Conservation (phyloP, 2,329 filamentous ascomycete genomes). For the Dactylellina leptospora region DNA sequence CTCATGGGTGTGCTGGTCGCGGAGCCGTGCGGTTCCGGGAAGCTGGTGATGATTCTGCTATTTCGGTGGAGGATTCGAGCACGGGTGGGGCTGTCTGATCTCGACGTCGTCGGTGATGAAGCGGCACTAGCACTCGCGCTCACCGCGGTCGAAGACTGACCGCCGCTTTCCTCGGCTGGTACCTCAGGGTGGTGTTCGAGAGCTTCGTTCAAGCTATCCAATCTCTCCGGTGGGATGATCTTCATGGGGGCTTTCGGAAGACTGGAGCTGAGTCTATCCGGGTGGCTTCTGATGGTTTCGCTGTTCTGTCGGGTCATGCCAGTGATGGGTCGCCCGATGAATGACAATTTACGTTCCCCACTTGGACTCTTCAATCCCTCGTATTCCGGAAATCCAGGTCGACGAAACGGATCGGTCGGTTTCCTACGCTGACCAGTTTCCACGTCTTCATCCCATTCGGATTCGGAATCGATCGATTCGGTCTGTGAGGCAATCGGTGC, state of each 20-base stretch:
- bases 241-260: slow-evolving; percentile 16
- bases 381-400: slow-evolving; percentile 36
- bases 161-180: slow-evolving; percentile 12
- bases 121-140: slow-evolving; percentile 37
- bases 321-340: slow-evolving; percentile 45
- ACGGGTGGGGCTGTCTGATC: slow-evolving; percentile 40
- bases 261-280: slow-evolving; percentile 26
- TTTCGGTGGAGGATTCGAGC: slow-evolving; percentile 27
- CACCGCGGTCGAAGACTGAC: slow-evolving; percentile 31
- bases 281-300: slow-evolving; percentile 40
- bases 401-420: slow-evolving; percentile 40
- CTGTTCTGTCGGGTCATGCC: slow-evolving; percentile 42
- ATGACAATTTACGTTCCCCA: slow-evolving; percentile 1
- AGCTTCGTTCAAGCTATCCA: slow-evolving; percentile 31
- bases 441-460: slow-evolving; percentile 60
- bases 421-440: slow-evolving; percentile 55
- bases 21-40: slow-evolving; percentile 29
- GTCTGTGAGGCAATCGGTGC: slow-evolving; percentile 64
- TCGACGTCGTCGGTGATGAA: slow-evolving; percentile 43
- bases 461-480: slow-evolving; percentile 62
- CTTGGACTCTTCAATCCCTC: slow-evolving; percentile 35
- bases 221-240: slow-evolving; percentile 20
- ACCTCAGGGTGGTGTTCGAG: slow-evolving; percentile 10
- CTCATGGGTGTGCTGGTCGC: slow-evolving; percentile 25
- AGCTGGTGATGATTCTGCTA: slow-evolving; percentile 45